phyloP scores from a whole-genome alignment of 352 stramenopile species.

The Pseudoperonospora humuli region DNA sequence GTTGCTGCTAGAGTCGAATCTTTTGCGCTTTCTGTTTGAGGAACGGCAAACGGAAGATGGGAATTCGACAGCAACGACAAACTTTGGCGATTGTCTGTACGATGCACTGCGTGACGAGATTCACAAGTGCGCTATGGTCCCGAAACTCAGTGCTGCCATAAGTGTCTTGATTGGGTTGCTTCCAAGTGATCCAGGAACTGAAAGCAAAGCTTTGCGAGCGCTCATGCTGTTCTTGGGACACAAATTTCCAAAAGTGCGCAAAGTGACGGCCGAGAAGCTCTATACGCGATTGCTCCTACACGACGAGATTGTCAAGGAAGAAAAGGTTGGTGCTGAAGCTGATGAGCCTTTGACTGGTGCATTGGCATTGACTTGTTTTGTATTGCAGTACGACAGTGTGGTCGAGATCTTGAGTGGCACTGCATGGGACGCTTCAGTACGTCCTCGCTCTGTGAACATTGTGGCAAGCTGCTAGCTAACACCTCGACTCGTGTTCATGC shows the following conservation, averaged over 20 bases:
- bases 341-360: neutral
- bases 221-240: conserved; percentile 74
- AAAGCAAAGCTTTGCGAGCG: conserved; percentile 52
- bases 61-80: conserved; percentile 8
- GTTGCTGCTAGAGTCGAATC: conserved; percentile 53
- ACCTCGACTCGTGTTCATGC: neutral
- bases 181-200: conserved; percentile 46
- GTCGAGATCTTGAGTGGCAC: conserved; percentile 76
- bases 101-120: conserved; percentile 61
- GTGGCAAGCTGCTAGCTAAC: neutral
- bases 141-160: conserved; percentile 63
- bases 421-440: conserved; percentile 73
- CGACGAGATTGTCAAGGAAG: conserved; percentile 57
- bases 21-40: conserved; percentile 55
- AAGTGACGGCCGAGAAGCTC: conserved; percentile 71
- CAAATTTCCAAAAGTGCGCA: conserved; percentile 81
- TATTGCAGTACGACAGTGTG: conserved; percentile 48
- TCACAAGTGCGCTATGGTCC: conserved; percentile 43
- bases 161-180: conserved; percentile 67
- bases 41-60: conserved; percentile 22
- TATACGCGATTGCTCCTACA: conserved; percentile 76
- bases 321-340: conserved; percentile 40
- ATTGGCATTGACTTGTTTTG: neutral
- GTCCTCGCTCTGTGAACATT: neutral
- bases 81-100: conserved; percentile 60